Evolutionary conservation across 768 basidiomycete genomes (phyloP).

Genomic region (Trametes cubensis): DNA sequence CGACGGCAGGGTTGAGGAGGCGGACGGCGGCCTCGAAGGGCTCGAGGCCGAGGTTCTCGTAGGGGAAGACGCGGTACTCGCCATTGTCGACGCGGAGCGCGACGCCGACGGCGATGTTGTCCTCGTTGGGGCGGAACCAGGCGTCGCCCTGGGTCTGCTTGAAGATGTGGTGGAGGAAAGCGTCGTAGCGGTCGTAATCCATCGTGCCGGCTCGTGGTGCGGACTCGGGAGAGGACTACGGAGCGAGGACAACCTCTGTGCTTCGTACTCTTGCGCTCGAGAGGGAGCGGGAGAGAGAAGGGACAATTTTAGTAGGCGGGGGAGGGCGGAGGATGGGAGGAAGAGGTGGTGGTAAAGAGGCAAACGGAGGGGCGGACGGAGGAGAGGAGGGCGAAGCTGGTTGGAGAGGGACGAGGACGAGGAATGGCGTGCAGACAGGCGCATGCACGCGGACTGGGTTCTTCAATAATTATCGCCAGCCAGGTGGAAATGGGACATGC

Average conservation of each 20-base stretch:
- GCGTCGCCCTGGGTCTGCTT: conserved; percentile 53
- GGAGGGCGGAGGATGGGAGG: conserved; percentile 7
- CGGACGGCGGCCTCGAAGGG: conserved; percentile 58
- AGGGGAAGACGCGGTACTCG: conserved; percentile 58
- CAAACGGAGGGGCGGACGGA: conserved; percentile 14
- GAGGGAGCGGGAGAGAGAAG: background rate
- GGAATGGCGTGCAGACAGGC: background rate
- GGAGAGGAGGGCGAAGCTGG: conserved; percentile 12
- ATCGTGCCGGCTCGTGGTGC: conserved; percentile 24
- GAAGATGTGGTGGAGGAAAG: conserved; percentile 47
- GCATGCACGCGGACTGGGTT: conserved; percentile 8
- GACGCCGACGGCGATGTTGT: conserved; percentile 49
- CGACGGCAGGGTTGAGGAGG: conserved; percentile 56
- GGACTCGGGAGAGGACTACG: conserved; percentile 7
- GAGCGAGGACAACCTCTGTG: conserved; percentile 11
- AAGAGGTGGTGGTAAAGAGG: conserved; percentile 21
- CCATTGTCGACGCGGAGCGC: conserved; percentile 52
- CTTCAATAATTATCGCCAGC: conserved; percentile 1
- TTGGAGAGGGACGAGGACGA: too few relatives aligned
- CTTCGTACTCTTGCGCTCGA: conserved; percentile 3
- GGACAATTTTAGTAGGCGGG: conserved; percentile 10
- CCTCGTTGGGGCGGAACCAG: conserved; percentile 56
- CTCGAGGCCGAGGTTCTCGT: conserved; percentile 53
- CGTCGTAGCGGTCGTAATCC: conserved; percentile 48
- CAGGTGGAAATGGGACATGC: too few relatives aligned